Evolutionary conservation across 768 basidiomycete genomes (phyloP).

Genomic region (Scleroderma citrinum): DNA sequence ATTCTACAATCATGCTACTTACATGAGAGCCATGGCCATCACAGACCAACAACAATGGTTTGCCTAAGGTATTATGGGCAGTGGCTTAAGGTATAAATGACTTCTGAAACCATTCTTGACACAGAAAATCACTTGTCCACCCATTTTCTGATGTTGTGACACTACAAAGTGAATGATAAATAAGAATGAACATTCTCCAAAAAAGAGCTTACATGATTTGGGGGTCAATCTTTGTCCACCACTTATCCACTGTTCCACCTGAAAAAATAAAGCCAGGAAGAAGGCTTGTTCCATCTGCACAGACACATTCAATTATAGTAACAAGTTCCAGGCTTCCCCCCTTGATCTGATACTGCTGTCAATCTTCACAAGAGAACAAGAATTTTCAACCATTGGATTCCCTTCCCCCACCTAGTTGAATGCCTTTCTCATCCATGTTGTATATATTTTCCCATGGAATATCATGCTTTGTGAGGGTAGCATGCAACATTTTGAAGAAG

Average conservation of each 20-base stretch:
- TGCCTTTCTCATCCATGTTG: conserved; percentile 13
- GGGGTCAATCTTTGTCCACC: not conserved
- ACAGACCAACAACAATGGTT: conserved; percentile 33
- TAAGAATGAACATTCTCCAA: not conserved
- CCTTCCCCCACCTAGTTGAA: conserved; percentile 6
- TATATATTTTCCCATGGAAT: conserved; percentile 8
- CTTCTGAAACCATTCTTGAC: conserved; percentile 31
- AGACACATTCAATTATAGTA: conserved; percentile 41
- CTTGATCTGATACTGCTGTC: not conserved
- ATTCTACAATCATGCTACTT: conserved; percentile 14
- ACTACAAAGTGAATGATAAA: conserved; percentile 13
- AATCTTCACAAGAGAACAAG: conserved; percentile 5
- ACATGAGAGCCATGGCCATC: conserved; percentile 42
- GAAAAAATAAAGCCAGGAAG: conserved; percentile 35
- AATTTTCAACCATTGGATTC: not conserved
- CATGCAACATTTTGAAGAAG: conserved; percentile 13
- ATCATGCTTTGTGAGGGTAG: conserved; percentile 5
- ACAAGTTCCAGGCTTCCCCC: conserved; percentile 30
- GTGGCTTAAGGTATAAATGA: conserved; percentile 32
- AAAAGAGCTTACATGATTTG: not conserved
- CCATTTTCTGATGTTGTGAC: conserved; percentile 32
- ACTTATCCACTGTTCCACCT: not conserved
- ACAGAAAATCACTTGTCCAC: conserved; percentile 35
- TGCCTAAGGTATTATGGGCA: conserved; percentile 15
- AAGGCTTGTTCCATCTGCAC: conserved; percentile 34